Base-by-base conservation (phyloP, 331 rosid species). In the Quercus lobata region DNA sequence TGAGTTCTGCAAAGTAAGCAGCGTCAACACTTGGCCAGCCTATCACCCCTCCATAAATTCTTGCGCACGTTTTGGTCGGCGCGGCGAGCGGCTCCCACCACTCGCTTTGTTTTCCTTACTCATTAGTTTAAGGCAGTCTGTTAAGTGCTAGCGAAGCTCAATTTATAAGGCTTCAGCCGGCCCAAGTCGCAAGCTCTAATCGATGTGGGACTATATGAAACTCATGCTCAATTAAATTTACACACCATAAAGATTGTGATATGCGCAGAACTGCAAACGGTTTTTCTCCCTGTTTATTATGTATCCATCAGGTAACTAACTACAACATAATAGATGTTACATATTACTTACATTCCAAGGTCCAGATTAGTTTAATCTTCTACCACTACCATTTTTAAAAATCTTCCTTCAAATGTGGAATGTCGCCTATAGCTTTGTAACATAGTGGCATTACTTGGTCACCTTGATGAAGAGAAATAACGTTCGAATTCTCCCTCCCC, bases 1-100 rank as follows among this genome's bases (percentile, higher is more conserved):
- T 7, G 96, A 85, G 98, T 94, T 90, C 98, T 92, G 96, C 97
- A n/a, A 90, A 92, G 96, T 89, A 93, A 89, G 97, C 97, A 94
- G 97, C 97, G 91, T 94, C 98, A 76, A 29, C 98, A 27, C 87
- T 46, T 46, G 92, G 84, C 96, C 91, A 84, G 98, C 98, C 97
- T 88, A 74, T 89, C 10, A 81, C 90, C 97, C 98, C 91, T 93
- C 94, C 96, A 93, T 46, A 93, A 92, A 92, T 93, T 81, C 68
- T 0, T 87, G 92, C 96, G 91, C 90, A 81, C 22, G 1, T 2
- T 1, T 1, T 1, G 0, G 2, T 71, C 0, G 78, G 89, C 93
- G 97, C 94, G 7, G 92, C 94, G 79, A 91, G 73, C 84, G 75
- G 94, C 87, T 92, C 92, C 82, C 97, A 87, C 98, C 91, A 74